These are phyloP conservation scores for Amborella trichopoda DNA, from an alignment of 164 flowering plant genomes.

Conservation along the genomic window DNA sequence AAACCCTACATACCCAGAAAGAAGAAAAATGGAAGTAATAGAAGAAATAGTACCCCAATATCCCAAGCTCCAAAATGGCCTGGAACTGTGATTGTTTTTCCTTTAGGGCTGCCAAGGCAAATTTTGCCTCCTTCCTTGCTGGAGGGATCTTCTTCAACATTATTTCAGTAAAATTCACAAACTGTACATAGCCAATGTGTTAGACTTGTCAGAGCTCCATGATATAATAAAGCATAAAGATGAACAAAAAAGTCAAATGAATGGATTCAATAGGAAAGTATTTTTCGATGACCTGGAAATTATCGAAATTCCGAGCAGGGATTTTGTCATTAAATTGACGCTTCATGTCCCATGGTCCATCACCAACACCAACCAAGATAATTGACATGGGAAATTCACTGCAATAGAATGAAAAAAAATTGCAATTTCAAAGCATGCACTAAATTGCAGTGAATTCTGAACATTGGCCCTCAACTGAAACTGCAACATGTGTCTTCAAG, in stretches of 20 bases:
- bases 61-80: conserved; percentile 60
- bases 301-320: conserved; percentile 38
- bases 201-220: no score
- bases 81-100: conserved; percentile 86
- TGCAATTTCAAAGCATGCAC: no score
- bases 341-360: conserved; percentile 58
- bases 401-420: no score
- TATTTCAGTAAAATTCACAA: conserved; percentile 86
- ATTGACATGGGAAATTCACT: conserved; percentile 41
- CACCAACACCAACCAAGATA: conserved; percentile 49
- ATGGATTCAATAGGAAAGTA: no score
- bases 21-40: no score
- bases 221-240: neutral
- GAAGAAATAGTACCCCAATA: conserved; percentile 66
- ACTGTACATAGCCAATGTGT: no score
- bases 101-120: conserved; percentile 83
- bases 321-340: conserved; percentile 38
- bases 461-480: no score
- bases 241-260: neutral
- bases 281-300: conserved; percentile 31
- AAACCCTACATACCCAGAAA: no score
- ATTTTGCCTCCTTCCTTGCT: conserved; percentile 67
- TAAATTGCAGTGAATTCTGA: no score
- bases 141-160: conserved; percentile 44
- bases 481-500: no score